phyloP scores from a whole-genome alignment of 2,329 filamentous ascomycete species.

The Colletotrichum lupini region DNA sequence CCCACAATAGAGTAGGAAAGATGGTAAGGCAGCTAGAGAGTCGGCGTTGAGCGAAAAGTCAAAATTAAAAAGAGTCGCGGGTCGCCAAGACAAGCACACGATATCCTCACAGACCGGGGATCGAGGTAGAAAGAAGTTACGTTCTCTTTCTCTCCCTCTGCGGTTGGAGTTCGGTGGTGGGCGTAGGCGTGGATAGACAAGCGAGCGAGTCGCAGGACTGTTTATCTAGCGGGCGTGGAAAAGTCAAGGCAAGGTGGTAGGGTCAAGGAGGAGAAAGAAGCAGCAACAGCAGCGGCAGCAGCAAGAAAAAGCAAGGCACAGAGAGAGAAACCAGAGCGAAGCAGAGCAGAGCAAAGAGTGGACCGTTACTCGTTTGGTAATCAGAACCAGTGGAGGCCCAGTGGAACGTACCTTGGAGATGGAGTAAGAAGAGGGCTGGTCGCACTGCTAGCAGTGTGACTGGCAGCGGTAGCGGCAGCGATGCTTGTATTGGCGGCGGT shows the following conservation, averaged over 20 bases:
- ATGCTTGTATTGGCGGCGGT: constrained; percentile 15
- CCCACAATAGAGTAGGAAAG: constrained; percentile 38
- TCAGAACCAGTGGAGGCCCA: constrained; percentile 23
- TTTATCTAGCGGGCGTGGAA: constrained; percentile 18
- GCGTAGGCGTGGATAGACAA: not conserved
- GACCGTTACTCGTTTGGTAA: constrained; percentile 34
- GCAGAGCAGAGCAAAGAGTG: constrained; percentile 31
- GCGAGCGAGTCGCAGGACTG: constrained; percentile 12
- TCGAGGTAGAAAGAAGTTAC: constrained; percentile 1
- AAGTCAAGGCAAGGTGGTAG: constrained; percentile 26
- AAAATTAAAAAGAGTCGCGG: constrained; percentile 32
- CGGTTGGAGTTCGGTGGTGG: not conserved
- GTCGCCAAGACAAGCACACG: constrained; percentile 24
- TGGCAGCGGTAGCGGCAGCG: constrained; percentile 3
- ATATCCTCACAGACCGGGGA: constrained; percentile 19
- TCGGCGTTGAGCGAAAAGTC: constrained; percentile 36
- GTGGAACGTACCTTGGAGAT: constrained; percentile 35
- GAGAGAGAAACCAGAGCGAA: constrained; percentile 16
- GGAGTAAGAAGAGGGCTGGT: constrained; percentile 33
- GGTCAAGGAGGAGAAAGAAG: constrained; percentile 20
- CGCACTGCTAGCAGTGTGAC: constrained; percentile 20
- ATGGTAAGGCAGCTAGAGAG: constrained; percentile 5
- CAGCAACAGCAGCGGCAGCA: not conserved
- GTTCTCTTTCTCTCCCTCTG: not conserved
- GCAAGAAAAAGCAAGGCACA: not conserved